Conservation (phyloP, 495 filamentous ascomycete species). For the Usnea hakonensis region DNA sequence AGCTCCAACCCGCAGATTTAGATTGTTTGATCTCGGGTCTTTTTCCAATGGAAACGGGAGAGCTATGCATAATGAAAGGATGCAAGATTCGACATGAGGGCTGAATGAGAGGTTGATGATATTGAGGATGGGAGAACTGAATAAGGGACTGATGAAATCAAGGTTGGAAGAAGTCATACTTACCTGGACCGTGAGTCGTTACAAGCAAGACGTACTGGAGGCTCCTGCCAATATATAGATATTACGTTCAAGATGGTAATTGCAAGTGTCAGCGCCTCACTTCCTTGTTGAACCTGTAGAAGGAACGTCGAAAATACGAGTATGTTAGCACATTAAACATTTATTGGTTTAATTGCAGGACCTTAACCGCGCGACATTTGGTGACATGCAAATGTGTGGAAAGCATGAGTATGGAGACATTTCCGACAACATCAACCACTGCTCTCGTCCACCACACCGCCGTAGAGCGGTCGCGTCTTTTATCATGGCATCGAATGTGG, state of each 20-base stretch:
- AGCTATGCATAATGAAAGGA: slow-evolving; percentile 11
- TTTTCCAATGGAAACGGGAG: slow-evolving; percentile 7
- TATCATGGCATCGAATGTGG: slow-evolving; percentile 66
- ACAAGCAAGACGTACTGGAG: neutral
- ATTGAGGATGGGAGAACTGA: slow-evolving; percentile 2
- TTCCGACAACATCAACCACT: neutral
- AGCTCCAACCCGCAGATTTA: slow-evolving; percentile 17
- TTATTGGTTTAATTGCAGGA: neutral
- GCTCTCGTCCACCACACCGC: neutral
- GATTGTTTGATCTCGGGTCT: slow-evolving; percentile 15
- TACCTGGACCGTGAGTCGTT: no score
- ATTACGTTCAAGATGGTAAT: neutral
- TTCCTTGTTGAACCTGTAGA: neutral
- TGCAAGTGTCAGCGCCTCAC: neutral
- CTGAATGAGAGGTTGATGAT: slow-evolving; percentile 10
- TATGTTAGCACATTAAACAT: no score
- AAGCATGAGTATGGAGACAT: neutral
- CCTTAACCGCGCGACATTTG: neutral
- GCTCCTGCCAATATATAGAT: neutral
- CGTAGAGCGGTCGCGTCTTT: neutral
- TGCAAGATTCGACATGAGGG: slow-evolving; percentile 7
- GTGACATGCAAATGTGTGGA: no score
- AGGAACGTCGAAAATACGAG: no score
- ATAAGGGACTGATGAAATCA: slow-evolving; percentile 7
- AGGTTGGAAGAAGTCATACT: no score